A percentile compares a stretch with the other conserved stretches of the same genome.
Evolutionary conservation across 2,329 filamentous ascomycete genomes (phyloP).

Genomic region (Gnomoniopsis smithogilvyi): DNA sequence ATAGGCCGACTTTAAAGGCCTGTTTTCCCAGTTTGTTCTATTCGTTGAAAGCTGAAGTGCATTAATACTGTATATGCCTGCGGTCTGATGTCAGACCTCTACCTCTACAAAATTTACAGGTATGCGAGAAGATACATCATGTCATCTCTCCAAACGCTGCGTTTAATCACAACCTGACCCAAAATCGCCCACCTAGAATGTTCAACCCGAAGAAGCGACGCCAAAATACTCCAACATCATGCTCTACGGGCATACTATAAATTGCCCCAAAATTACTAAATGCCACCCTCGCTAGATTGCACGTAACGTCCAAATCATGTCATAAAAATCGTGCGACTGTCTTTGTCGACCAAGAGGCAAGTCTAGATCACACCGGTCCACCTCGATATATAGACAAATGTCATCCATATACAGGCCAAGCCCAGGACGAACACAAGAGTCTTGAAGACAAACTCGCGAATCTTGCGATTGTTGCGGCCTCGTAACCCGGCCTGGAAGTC

Average conservation of each 20-base stretch:
- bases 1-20: too few relatives aligned
- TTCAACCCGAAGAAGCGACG: too few relatives aligned
- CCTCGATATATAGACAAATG: conserved; percentile 12
- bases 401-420: conserved; percentile 14
- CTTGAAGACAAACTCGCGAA: conserved; percentile 2
- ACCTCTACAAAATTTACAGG: not conserved
- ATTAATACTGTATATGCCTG: too few relatives aligned
- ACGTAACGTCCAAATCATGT: not conserved
- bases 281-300: not conserved
- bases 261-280: not conserved
- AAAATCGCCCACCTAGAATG: too few relatives aligned
- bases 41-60: too few relatives aligned
- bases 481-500: conserved; percentile 10
- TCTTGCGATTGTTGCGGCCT: conserved; percentile 13
- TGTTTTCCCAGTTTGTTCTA: too few relatives aligned
- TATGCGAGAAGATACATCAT: not conserved
- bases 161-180: not conserved
- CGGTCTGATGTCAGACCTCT: not conserved
- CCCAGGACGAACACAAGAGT: conserved; percentile 4
- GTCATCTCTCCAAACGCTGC: not conserved
- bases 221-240: too few relatives aligned
- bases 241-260: not conserved
- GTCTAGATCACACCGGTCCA: conserved; percentile 10
- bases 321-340: not conserved
- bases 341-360: not conserved